These are phyloP conservation scores for Trametes hirsuta DNA, from an alignment of 1,284 basidiomycete genomes.

Conservation along the genomic window DNA sequence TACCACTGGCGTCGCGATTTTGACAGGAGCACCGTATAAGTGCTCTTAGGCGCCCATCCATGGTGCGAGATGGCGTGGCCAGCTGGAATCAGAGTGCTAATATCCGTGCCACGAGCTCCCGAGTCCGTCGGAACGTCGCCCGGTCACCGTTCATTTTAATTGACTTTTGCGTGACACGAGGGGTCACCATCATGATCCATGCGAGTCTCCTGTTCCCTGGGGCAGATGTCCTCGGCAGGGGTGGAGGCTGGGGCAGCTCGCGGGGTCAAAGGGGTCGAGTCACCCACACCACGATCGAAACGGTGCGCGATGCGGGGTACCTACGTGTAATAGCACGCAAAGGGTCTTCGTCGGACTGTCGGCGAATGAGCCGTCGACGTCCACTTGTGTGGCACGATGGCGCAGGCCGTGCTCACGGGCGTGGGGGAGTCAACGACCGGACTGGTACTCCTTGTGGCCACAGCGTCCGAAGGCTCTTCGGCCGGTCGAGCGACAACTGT, in stretches of 20 bases:
- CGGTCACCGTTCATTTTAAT: too few relatives aligned
- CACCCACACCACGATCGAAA: background rate
- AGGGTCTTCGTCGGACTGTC: background rate
- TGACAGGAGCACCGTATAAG: background rate
- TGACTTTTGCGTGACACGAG: background rate
- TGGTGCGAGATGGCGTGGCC: slow-evolving; percentile 6
- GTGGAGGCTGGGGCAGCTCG: too few relatives aligned
- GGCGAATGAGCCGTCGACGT: background rate
- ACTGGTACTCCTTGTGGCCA: background rate
- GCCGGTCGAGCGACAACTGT: background rate
- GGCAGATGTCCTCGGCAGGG: background rate
- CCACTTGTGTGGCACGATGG: background rate
- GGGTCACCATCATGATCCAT: background rate
- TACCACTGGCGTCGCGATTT: background rate
- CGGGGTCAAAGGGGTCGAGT: background rate
- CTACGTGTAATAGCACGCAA: background rate
- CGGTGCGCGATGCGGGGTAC: background rate
- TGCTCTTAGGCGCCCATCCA: background rate
- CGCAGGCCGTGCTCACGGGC: background rate
- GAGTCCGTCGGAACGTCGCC: background rate
- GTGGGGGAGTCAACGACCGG: background rate
- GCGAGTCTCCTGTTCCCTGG: slow-evolving; percentile 3
- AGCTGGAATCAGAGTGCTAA: background rate
- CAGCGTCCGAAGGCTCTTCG: background rate
- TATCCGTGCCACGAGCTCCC: background rate